phyloP scores from a whole-genome alignment of 1,139 yeast genomes.

The Hansenula lynferdii region DNA sequence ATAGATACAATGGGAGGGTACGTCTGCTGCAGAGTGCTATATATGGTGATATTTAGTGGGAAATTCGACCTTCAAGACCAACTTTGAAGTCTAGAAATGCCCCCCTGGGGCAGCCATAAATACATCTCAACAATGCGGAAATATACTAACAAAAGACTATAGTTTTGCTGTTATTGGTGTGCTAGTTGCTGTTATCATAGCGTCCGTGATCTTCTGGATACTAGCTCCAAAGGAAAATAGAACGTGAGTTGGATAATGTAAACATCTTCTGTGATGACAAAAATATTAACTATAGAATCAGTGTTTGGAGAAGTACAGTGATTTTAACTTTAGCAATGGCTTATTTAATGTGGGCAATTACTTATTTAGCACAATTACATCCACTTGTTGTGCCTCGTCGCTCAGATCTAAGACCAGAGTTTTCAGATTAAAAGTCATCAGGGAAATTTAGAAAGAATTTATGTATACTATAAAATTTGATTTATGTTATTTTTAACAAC shows the following conservation, averaged over 20 bases:
- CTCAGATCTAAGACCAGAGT: conserved; percentile 76
- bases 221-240: conserved; percentile 46
- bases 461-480: no score
- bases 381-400: conserved; percentile 81
- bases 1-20: no score
- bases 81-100: no score
- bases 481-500: no score
- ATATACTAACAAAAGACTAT: conserved; percentile 7
- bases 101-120: background rate
- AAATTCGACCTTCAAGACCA: no score
- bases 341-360: conserved; percentile 93
- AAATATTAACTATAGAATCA: conserved; percentile 15
- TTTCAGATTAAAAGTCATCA: conserved; percentile 26
- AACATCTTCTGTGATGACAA: background rate
- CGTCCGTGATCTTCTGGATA: conserved; percentile 54
- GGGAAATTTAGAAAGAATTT: background rate
- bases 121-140: background rate
- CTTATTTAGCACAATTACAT: conserved; percentile 63
- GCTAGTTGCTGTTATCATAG: conserved; percentile 51
- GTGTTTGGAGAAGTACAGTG: conserved; percentile 90
- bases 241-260: conserved; percentile 33
- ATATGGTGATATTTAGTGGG: no score
- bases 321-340: conserved; percentile 82
- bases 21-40: no score
- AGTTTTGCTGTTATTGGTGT: conserved; percentile 75